Evolutionary conservation across 1,284 basidiomycete species (phyloP).

Genomic region (Malassezia obtusa): DNA sequence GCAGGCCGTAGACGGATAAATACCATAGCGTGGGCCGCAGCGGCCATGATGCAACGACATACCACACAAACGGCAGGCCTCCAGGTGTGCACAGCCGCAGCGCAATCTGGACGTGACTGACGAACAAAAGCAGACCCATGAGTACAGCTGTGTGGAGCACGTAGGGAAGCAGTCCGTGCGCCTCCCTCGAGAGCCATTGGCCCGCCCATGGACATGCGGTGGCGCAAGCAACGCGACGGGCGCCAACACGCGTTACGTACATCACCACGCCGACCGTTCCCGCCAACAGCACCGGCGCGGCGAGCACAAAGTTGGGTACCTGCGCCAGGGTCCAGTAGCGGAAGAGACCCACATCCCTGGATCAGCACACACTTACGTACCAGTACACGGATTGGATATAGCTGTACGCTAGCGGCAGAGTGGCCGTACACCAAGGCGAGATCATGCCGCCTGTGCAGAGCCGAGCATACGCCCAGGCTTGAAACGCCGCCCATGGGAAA

Average conservation of each 20-base stretch:
- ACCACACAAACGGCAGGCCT: constrained; percentile 67
- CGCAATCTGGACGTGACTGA: constrained; percentile 80
- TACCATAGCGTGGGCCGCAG: constrained; percentile 53
- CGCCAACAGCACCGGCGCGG: constrained; percentile 57
- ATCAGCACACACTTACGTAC: constrained; percentile 36
- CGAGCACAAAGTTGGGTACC: constrained; percentile 76
- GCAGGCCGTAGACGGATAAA: constrained; percentile 64
- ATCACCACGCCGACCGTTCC: not conserved
- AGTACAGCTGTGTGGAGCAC: constrained; percentile 60
- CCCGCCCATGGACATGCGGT: not conserved
- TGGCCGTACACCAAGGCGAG: constrained; percentile 53
- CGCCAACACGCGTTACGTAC: not conserved
- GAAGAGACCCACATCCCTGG: constrained; percentile 67
- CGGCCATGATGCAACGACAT: constrained; percentile 51
- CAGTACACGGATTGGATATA: constrained; percentile 78
- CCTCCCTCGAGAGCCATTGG: not conserved
- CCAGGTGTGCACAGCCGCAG: constrained; percentile 65
- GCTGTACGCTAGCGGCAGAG: constrained; percentile 65
- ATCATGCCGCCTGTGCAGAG: constrained; percentile 62
- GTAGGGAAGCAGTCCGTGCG: constrained; percentile 53
- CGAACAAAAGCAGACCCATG: constrained; percentile 59
- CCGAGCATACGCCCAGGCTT: constrained; percentile 57
- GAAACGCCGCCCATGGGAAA: constrained; percentile 63
- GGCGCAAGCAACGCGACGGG: not conserved
- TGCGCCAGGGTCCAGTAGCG: constrained; percentile 76